Conservation (phyloP, 495 filamentous ascomycete genomes). For the Astrocystis sublimbata region DNA sequence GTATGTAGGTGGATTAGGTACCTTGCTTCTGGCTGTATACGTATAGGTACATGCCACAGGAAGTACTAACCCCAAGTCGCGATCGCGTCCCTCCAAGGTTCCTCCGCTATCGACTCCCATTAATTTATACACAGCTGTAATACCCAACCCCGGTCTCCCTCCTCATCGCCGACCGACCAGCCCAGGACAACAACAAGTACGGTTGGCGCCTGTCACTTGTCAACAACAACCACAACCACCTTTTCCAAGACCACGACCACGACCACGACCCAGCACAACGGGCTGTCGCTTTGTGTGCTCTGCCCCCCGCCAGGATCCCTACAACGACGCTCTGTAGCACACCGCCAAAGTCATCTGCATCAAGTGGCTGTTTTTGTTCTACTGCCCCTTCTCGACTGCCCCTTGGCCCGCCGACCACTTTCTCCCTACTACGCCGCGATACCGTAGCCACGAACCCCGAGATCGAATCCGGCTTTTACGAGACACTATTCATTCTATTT, state of each 20-base stretch:
- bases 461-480: background rate
- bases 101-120: constrained; percentile 16
- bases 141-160: constrained; percentile 23
- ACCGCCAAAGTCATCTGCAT: constrained; percentile 7
- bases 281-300: constrained; percentile 12
- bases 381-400: constrained; percentile 23
- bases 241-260: background rate
- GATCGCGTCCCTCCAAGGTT: constrained; percentile 30
- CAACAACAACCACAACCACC: too few relatives aligned
- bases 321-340: constrained; percentile 10
- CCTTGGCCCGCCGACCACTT: constrained; percentile 9
- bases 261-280: background rate
- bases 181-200: too few relatives aligned
- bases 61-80: constrained; percentile 27
- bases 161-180: constrained; percentile 29
- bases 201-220: too few relatives aligned
- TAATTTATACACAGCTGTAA: constrained; percentile 24
- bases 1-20: too few relatives aligned
- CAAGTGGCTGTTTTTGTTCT: constrained; percentile 15
- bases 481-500: background rate
- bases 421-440: background rate
- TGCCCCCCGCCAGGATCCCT: constrained; percentile 10
- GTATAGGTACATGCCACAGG: too few relatives aligned
- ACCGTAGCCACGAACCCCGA: background rate
- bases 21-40: too few relatives aligned